Percentiles rank a stretch among this genome's conserved stretches.
These are phyloP conservation scores for Trichoderma sp. DNA, from an alignment of 2,329 filamentous ascomycete genomes.

Conservation along the genomic window DNA sequence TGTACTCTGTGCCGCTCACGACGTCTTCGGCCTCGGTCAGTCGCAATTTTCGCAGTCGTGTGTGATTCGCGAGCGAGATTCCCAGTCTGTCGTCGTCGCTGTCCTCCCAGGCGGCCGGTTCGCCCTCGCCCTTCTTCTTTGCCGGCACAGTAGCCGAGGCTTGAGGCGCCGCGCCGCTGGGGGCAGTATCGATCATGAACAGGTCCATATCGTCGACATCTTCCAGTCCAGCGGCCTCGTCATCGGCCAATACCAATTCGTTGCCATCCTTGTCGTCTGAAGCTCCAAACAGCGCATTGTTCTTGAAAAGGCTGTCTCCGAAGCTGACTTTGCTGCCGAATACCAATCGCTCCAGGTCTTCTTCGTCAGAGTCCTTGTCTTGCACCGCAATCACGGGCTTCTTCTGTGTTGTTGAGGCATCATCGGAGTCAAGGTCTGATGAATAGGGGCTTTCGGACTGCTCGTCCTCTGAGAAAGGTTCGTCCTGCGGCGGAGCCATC, in stretches of 20 bases:
- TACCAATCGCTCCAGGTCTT: slow-evolving; percentile 83
- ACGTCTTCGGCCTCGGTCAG: slow-evolving; percentile 81
- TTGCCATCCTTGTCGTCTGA: slow-evolving; percentile 44
- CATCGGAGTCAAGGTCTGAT: slow-evolving; percentile 38
- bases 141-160: slow-evolving; percentile 36
- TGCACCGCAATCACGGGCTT: slow-evolving; percentile 36
- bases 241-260: slow-evolving; percentile 45
- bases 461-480: slow-evolving; percentile 36
- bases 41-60: slow-evolving; percentile 80
- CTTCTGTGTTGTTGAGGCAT: slow-evolving; percentile 32
- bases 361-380: slow-evolving; percentile 81
- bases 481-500: slow-evolving; percentile 42
- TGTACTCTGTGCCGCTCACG: slow-evolving; percentile 85
- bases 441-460: slow-evolving; percentile 39
- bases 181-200: slow-evolving; percentile 79
- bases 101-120: slow-evolving; percentile 80
- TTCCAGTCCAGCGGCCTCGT: slow-evolving; percentile 59
- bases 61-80: slow-evolving; percentile 77
- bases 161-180: slow-evolving; percentile 46
- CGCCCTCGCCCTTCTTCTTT: slow-evolving; percentile 36
- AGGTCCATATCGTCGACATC: slow-evolving; percentile 75
- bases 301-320: slow-evolving; percentile 68
- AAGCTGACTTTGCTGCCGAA: slow-evolving; percentile 89
- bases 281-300: slow-evolving; percentile 46
- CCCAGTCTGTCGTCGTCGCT: slow-evolving; percentile 90